Evolutionary conservation across 192 early-diverging fungal genomes (phyloP).

Genomic region (Rhizoclosmatium sp.): DNA sequence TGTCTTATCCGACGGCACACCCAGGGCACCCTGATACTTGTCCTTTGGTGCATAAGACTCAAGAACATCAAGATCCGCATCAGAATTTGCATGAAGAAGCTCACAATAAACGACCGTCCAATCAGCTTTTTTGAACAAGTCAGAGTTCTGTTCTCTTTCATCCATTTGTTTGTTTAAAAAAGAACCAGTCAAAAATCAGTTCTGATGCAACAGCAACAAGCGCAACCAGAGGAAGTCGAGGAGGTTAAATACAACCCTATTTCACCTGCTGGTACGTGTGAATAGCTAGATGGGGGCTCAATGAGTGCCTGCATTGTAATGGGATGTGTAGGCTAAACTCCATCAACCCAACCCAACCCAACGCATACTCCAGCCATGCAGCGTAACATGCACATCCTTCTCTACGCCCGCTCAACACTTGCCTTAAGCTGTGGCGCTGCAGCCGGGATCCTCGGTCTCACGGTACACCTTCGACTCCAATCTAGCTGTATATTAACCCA

Average conservation of each 20-base stretch:
- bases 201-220: background rate
- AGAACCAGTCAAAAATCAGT: background rate
- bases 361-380: constrained; percentile 23
- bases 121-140: no score
- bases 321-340: background rate
- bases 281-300: background rate
- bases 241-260: constrained; percentile 31
- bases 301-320: background rate
- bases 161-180: background rate
- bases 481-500: background rate
- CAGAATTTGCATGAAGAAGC: no score
- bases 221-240: constrained; percentile 3
- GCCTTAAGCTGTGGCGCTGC: constrained; percentile 76
- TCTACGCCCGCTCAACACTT: constrained; percentile 68
- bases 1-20: no score
- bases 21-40: no score
- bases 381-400: constrained; percentile 67
- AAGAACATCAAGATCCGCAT: no score
- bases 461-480: constrained; percentile 46
- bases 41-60: no score
- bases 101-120: no score
- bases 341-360: background rate
- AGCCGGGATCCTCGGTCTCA: constrained; percentile 83
- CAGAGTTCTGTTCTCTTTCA: no score
- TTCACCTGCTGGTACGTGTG: constrained; percentile 15